These are phyloP conservation scores for Picea mariana DNA, from an alignment of 83 land plant species.

Conservation along the genomic window DNA sequence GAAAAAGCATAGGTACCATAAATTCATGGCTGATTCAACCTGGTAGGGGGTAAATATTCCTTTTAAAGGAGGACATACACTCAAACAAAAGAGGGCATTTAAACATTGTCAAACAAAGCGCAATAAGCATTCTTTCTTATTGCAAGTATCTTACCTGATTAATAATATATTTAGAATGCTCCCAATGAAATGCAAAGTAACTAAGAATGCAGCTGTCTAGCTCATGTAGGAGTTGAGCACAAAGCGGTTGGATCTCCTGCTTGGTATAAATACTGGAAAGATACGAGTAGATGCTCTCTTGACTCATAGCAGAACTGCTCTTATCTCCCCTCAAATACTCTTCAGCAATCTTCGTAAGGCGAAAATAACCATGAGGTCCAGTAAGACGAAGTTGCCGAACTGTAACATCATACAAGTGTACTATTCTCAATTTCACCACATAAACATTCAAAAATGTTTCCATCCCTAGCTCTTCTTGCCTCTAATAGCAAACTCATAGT, in stretches of 20 bases:
- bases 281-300: slow-evolving; percentile 35
- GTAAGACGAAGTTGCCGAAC: slow-evolving; percentile 58
- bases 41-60: neutral
- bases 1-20: neutral
- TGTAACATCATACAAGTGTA: slow-evolving; percentile 14
- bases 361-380: slow-evolving; percentile 34
- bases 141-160: slow-evolving; percentile 38
- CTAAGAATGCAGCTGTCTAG: slow-evolving; percentile 58
- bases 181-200: slow-evolving; percentile 74
- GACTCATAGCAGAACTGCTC: slow-evolving; percentile 26
- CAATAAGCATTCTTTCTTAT: neutral
- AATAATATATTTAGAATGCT: slow-evolving; percentile 42
- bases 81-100: neutral
- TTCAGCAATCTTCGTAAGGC: slow-evolving; percentile 36
- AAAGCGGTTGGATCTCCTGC: slow-evolving; percentile 33
- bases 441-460: neutral
- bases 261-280: slow-evolving; percentile 21
- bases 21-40: slow-evolving; percentile 1
- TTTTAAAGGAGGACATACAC: neutral
- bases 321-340: slow-evolving; percentile 45
- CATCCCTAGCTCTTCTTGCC: neutral
- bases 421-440: neutral
- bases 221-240: slow-evolving; percentile 44
- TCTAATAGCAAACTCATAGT: neutral
- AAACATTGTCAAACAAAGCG: neutral